Evolutionary conservation across 2,329 filamentous ascomycete species (phyloP).

Genomic region (Alternaria ventricosa): DNA sequence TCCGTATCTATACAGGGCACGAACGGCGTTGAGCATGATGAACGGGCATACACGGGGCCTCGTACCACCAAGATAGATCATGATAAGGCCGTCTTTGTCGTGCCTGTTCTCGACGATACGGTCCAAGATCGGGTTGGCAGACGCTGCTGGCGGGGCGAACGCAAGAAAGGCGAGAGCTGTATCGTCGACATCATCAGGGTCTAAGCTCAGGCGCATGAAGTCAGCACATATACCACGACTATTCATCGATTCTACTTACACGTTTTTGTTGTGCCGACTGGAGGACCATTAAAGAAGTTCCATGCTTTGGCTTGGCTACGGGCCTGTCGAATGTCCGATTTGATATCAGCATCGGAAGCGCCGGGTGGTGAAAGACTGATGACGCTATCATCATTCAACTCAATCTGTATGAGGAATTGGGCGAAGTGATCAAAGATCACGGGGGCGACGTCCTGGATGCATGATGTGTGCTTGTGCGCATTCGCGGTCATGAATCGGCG

Average conservation of each 20-base stretch:
- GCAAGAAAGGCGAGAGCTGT: conserved; percentile 40
- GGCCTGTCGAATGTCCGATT: conserved; percentile 3
- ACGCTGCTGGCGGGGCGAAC: conserved; percentile 19
- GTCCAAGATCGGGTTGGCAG: conserved; percentile 13
- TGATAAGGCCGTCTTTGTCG: conserved; percentile 48
- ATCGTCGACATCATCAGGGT: conserved; percentile 47
- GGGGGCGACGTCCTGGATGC: conserved; percentile 23
- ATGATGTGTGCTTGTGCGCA: conserved; percentile 22
- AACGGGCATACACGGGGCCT: conserved; percentile 36
- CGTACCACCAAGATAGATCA: conserved; percentile 42
- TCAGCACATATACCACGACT: background rate
- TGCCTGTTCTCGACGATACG: conserved; percentile 46
- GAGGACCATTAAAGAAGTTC: conserved; percentile 36
- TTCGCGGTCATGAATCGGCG: conserved; percentile 25
- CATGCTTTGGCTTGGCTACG: conserved; percentile 18
- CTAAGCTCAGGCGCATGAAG: background rate
- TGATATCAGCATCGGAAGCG: conserved; percentile 6
- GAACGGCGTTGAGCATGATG: conserved; percentile 44
- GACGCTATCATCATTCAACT: conserved; percentile 17
- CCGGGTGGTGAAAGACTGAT: conserved; percentile 10
- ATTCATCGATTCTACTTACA: conserved; percentile 7
- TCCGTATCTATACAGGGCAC: conserved; percentile 39
- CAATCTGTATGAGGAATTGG: conserved; percentile 38
- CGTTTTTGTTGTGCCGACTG: conserved; percentile 12
- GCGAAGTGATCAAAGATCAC: conserved; percentile 36